A percentile compares a stretch with the other conserved stretches of the same genome.
Evolutionary conservation across 768 basidiomycete species (phyloP).

Genomic region (Amanita muscaria): DNA sequence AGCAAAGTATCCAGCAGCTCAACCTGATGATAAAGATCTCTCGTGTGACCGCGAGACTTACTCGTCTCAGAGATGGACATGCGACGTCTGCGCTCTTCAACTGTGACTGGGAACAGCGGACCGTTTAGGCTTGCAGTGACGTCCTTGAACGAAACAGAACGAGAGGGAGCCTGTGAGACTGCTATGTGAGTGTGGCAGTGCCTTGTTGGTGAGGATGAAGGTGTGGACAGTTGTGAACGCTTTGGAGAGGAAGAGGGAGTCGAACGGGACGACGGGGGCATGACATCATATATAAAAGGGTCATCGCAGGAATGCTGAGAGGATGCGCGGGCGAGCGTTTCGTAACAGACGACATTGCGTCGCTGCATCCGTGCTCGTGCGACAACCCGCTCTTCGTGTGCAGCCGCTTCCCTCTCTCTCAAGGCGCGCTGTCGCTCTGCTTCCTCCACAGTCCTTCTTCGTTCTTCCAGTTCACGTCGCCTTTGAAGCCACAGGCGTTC

Average conservation of each 20-base stretch:
- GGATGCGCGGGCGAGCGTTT: constrained; percentile 3
- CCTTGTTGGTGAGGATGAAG: constrained; percentile 17
- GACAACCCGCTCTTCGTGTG: not conserved
- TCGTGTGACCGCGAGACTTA: constrained; percentile 12
- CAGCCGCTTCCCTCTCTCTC: constrained; percentile 21
- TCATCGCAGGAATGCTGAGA: not conserved
- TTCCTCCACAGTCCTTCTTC: constrained; percentile 16
- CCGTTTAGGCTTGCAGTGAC: constrained; percentile 53
- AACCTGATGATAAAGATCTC: constrained; percentile 16
- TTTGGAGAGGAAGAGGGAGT: constrained; percentile 4
- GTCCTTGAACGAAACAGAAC: constrained; percentile 44
- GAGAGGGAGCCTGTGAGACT: constrained; percentile 12
- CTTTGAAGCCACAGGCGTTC: constrained; percentile 27
- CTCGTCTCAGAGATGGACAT: constrained; percentile 8
- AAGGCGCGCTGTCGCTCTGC: constrained; percentile 14
- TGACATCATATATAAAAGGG: constrained; percentile 16
- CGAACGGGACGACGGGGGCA: constrained; percentile 9
- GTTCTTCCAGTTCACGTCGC: constrained; percentile 24
- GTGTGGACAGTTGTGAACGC: constrained; percentile 9
- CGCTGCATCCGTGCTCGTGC: not conserved
- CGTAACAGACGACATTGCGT: constrained; percentile 17
- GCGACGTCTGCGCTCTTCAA: constrained; percentile 17
- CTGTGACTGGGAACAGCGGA: constrained; percentile 40
- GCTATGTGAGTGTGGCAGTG: constrained; percentile 14
- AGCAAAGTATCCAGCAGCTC: constrained; percentile 39